Evolutionary conservation across 306 rosid species (phyloP).

Genomic region (Herpetospermum pedunculosum): DNA sequence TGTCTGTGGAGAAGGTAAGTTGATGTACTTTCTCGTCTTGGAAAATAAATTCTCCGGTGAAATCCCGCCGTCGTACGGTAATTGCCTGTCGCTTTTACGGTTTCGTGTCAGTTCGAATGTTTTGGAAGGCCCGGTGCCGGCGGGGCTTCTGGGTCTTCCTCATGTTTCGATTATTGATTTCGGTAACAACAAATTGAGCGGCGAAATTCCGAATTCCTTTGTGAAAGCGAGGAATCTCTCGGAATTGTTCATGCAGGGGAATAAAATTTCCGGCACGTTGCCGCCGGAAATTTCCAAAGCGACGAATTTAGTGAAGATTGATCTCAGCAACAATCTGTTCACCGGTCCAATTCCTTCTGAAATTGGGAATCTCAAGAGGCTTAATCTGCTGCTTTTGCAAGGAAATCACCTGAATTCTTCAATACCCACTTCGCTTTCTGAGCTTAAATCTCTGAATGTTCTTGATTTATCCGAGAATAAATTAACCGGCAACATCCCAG

Average conservation of each 20-base stretch:
- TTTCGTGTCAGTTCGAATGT: constrained; percentile 67
- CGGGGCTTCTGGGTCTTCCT: constrained; percentile 52
- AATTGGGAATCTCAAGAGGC: constrained; percentile 55
- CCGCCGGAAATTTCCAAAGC: constrained; percentile 66
- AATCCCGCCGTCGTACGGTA: constrained; percentile 49
- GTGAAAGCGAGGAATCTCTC: constrained; percentile 61
- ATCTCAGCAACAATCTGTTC: constrained; percentile 64
- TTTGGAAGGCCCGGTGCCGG: constrained; percentile 57
- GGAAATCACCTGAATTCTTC: constrained; percentile 61
- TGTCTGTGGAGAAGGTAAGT: constrained; percentile 55
- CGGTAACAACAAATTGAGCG: constrained; percentile 49
- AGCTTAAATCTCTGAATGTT: constrained; percentile 60
- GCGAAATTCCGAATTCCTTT: constrained; percentile 38
- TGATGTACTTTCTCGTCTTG: constrained; percentile 62
- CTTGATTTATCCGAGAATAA: constrained; percentile 84
- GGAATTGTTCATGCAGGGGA: constrained; percentile 68
- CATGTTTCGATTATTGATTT: constrained; percentile 76
- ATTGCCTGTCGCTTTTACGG: constrained; percentile 53
- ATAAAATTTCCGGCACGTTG: constrained; percentile 59
- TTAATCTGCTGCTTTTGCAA: constrained; percentile 68
- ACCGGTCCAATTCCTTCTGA: constrained; percentile 77
- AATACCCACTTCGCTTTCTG: constrained; percentile 63
- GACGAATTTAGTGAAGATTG: constrained; percentile 59
- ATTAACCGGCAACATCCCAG: constrained; percentile 76
- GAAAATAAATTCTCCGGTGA: constrained; percentile 62